phyloP scores from a whole-genome alignment of 331 rosid genomes.

The Pyracantha coccinea region DNA sequence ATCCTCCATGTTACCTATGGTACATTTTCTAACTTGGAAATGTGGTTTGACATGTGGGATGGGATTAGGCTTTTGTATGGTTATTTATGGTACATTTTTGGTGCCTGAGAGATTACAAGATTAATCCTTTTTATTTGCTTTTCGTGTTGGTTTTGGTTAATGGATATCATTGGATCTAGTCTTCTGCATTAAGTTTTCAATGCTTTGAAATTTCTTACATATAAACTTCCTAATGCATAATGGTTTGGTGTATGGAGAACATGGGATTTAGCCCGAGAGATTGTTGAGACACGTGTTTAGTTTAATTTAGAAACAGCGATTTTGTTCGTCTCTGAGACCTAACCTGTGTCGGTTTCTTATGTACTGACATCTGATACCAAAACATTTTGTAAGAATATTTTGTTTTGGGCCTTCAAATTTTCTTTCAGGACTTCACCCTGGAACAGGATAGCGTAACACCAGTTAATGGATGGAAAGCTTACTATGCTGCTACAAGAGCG shows the following conservation, averaged over 20 bases:
- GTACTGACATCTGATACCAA: background rate
- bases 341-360: background rate
- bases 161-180: background rate
- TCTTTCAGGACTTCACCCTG: constrained; percentile 78
- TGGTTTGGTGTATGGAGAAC: background rate
- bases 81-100: background rate
- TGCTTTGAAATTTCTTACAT: background rate
- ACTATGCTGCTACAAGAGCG: constrained; percentile 96
- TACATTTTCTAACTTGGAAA: background rate
- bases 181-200: background rate
- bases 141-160: background rate
- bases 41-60: background rate
- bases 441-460: constrained; percentile 85
- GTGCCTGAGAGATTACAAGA: background rate
- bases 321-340: background rate
- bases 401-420: constrained; percentile 10
- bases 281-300: background rate
- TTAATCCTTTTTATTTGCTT: background rate
- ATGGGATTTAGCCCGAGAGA: background rate
- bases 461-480: constrained; percentile 92
- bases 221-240: background rate
- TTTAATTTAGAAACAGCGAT: background rate
- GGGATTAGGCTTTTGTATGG: background rate
- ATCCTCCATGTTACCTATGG: background rate
- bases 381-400: background rate